phyloP scores from a whole-genome alignment of 2,329 filamentous ascomycete species.

The Fusarium proliferatum region DNA sequence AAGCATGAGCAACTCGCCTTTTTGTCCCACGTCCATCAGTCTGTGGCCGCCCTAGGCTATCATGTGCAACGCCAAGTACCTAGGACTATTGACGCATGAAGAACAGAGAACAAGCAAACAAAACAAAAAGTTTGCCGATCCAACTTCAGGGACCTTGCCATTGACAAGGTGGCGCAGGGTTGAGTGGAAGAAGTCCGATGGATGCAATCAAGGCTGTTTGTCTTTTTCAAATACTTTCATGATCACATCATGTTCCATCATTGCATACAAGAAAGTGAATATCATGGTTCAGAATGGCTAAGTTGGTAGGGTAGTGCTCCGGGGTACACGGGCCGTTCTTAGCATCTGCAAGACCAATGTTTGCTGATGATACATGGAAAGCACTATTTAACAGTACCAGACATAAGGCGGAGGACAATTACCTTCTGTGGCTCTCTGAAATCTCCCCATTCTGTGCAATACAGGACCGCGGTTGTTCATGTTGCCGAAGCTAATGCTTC shows the following conservation, averaged over 20 bases:
- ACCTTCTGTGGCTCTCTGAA: not conserved
- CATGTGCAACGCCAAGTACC: constrained; percentile 23
- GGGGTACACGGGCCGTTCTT: constrained; percentile 25
- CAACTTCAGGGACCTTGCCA: constrained; percentile 28
- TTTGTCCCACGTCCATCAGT: constrained; percentile 32
- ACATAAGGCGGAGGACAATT: not conserved
- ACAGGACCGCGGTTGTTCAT: not conserved
- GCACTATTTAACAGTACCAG: constrained; percentile 6
- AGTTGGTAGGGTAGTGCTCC: constrained; percentile 18
- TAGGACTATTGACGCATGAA: not conserved
- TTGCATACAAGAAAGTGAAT: constrained; percentile 7
- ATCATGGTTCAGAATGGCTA: constrained; percentile 24
- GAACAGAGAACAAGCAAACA: not conserved
- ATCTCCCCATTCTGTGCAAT: not conserved
- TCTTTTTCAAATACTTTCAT: constrained; percentile 11
- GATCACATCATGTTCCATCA: constrained; percentile 40
- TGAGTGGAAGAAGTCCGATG: constrained; percentile 7
- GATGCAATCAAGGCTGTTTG: constrained; percentile 1
- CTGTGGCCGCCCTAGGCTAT: constrained; percentile 17
- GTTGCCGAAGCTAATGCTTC: constrained; percentile 15
- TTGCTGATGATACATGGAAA: constrained; percentile 1
- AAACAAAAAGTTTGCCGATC: not conserved
- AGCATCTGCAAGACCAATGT: constrained; percentile 18
- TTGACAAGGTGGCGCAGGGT: constrained; percentile 25
- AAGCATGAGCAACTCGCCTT: constrained; percentile 26